A percentile compares a stretch with the other conserved stretches of the same genome.
These are phyloP conservation scores for Cladosporium colombiae DNA, from an alignment of 2,329 filamentous ascomycete genomes.

Conservation along the genomic window DNA sequence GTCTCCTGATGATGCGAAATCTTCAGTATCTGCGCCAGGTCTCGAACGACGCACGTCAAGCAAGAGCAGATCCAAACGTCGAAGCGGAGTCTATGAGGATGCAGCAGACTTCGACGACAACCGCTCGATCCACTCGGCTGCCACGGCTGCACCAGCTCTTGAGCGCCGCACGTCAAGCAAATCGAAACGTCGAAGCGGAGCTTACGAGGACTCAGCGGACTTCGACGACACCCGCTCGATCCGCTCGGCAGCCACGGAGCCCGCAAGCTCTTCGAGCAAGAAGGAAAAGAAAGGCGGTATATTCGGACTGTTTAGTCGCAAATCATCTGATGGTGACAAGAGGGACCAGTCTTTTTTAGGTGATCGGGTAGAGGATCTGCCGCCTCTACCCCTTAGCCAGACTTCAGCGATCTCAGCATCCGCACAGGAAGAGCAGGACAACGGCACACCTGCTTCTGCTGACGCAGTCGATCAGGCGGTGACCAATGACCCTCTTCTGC, in stretches of 20 bases:
- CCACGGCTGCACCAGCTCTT: constrained; percentile 34
- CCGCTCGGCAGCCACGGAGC: constrained; percentile 40
- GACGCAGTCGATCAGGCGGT: constrained; percentile 27
- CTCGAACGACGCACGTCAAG: constrained; percentile 37
- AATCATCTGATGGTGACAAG: constrained; percentile 36
- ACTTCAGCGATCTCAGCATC: constrained; percentile 31
- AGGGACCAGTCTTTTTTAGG: constrained; percentile 63
- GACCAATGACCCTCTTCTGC: neutral
- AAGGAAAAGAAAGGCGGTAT: constrained; percentile 47
- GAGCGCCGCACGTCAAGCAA: constrained; percentile 38
- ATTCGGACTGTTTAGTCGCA: constrained; percentile 49
- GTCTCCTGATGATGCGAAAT: constrained; percentile 24
- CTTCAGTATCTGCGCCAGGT: constrained; percentile 30
- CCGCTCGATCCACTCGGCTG: constrained; percentile 40
- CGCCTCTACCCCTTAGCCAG: constrained; percentile 43
- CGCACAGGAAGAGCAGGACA: constrained; percentile 31
- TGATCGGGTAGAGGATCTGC: constrained; percentile 62
- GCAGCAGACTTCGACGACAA: constrained; percentile 38
- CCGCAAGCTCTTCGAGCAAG: constrained; percentile 34
- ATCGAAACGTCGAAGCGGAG: constrained; percentile 34
- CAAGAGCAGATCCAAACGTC: constrained; percentile 32
- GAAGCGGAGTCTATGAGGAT: constrained; percentile 40
- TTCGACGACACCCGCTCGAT: constrained; percentile 44
- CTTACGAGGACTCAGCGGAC: constrained; percentile 36
- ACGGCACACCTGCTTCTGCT: constrained; percentile 37